Conservation (phyloP, 2,329 filamentous ascomycete species). For the Pestalotiopsis sp. region DNA sequence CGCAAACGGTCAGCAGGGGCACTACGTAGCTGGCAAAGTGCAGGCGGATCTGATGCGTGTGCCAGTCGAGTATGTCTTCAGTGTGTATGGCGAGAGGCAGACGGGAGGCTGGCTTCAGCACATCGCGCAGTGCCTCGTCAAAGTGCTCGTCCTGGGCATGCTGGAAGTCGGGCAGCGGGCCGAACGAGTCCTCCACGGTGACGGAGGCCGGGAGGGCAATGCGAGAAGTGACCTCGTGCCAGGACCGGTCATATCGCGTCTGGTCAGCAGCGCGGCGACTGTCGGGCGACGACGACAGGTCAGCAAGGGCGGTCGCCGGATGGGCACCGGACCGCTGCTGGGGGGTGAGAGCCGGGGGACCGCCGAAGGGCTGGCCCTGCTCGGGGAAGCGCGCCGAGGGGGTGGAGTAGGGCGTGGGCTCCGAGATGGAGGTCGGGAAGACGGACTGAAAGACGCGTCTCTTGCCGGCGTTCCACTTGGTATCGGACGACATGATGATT, state of each 20-base stretch:
- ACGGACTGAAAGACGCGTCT: slow-evolving; percentile 58
- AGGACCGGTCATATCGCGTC: slow-evolving; percentile 62
- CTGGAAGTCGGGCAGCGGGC: slow-evolving; percentile 46
- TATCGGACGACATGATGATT: slow-evolving; percentile 36
- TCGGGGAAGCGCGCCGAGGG: slow-evolving; percentile 41
- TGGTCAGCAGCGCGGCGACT: slow-evolving; percentile 48
- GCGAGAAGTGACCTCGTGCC: slow-evolving; percentile 62
- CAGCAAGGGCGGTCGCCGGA: slow-evolving; percentile 20
- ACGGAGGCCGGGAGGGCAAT: slow-evolving; percentile 61
- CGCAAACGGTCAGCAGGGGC: slow-evolving; percentile 55
- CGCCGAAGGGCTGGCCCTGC: slow-evolving; percentile 51
- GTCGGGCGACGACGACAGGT: slow-evolving; percentile 21
- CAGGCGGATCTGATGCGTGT: slow-evolving; percentile 61
- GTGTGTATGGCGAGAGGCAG: slow-evolving; percentile 55
- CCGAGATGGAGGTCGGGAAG: slow-evolving; percentile 55
- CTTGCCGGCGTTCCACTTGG: slow-evolving; percentile 50
- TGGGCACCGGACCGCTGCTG: slow-evolving; percentile 23
- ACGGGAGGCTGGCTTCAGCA: slow-evolving; percentile 50
- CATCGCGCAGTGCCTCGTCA: slow-evolving; percentile 53
- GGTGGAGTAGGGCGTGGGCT: slow-evolving; percentile 49
- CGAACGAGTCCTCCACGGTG: slow-evolving; percentile 57
- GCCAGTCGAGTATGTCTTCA: slow-evolving; percentile 62
- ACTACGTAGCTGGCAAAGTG: slow-evolving; percentile 65
- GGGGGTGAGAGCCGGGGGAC: slow-evolving; percentile 31
- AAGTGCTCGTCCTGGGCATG: slow-evolving; percentile 48